These are phyloP conservation scores for Tetrapisispora nanseiensis DNA, from an alignment of 805 yeast species.

Conservation along the genomic window DNA sequence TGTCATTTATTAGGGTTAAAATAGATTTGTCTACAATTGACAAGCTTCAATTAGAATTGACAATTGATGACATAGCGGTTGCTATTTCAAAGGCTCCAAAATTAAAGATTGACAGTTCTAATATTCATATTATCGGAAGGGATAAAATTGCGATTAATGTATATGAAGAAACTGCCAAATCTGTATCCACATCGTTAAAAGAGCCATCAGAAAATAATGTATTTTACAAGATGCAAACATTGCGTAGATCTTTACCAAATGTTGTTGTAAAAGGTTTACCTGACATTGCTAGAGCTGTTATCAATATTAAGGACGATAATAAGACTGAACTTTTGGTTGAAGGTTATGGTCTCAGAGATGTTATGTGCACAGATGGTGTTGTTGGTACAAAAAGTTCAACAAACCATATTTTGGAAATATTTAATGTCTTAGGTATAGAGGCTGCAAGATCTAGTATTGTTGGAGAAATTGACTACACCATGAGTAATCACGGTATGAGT, in stretches of 20 bases:
- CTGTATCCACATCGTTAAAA: constrained; percentile 34
- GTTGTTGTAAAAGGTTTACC: constrained; percentile 91
- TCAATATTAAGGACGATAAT: constrained; percentile 79
- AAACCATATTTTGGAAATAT: constrained; percentile 86
- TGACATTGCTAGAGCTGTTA: constrained; percentile 90
- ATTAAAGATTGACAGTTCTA: constrained; percentile 66
- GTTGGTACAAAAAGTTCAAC: constrained; percentile 79
- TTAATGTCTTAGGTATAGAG: constrained; percentile 87
- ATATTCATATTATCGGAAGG: constrained; percentile 56
- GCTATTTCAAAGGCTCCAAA: constrained; percentile 84
- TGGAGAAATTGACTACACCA: constrained; percentile 90
- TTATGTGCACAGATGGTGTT: constrained; percentile 96
- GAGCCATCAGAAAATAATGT: constrained; percentile 40
- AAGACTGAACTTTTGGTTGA: constrained; percentile 89
- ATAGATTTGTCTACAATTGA: constrained; percentile 80
- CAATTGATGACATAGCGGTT: constrained; percentile 71
- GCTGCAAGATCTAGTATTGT: constrained; percentile 93
- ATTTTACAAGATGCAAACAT: constrained; percentile 81
- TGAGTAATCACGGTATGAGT: constrained; percentile 99
- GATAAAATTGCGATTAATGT: constrained; percentile 62
- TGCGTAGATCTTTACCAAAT: constrained; percentile 74
- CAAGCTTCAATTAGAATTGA: constrained; percentile 78
- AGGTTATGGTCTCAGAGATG: constrained; percentile 93
- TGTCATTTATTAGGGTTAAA: constrained; percentile 71
- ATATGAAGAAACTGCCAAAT: constrained; percentile 34